These are phyloP conservation scores for Epicoccum sorghinum DNA, from an alignment of 2,329 filamentous ascomycete genomes.

Conservation along the genomic window DNA sequence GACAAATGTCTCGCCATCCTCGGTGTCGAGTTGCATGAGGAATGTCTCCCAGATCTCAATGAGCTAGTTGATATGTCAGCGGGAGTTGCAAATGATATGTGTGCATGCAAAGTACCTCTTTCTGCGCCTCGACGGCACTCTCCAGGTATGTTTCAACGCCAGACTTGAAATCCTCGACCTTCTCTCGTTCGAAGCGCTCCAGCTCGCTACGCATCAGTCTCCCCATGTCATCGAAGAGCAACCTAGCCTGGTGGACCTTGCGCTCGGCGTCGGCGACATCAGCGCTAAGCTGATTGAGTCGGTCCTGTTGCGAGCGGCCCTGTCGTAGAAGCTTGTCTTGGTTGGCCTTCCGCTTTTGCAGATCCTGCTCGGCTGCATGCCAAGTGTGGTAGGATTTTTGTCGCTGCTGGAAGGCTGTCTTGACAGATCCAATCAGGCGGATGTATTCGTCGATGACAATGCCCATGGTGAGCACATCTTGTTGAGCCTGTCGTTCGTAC, in stretches of 20 bases:
- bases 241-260: conserved; percentile 84
- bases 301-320: conserved; percentile 93
- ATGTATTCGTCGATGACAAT: conserved; percentile 99
- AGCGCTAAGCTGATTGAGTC: conserved; percentile 87
- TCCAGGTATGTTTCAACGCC: conserved; percentile 97
- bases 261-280: conserved; percentile 95
- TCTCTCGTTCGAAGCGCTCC: conserved; percentile 93
- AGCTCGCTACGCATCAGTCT: conserved; percentile 88
- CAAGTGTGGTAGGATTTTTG: conserved; percentile 96
- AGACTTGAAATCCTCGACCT: conserved; percentile 98
- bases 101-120: conserved; percentile 72
- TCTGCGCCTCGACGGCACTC: conserved; percentile 96
- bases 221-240: conserved; percentile 98
- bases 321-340: conserved; percentile 96
- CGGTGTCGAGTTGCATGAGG: conserved; percentile 91
- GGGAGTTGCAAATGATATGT: neutral
- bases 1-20: conserved; percentile 68
- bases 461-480: conserved; percentile 93
- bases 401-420: conserved; percentile 87
- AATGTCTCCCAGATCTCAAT: conserved; percentile 98
- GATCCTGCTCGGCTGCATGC: conserved; percentile 87
- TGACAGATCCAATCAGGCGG: conserved; percentile 90
- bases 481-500: conserved; percentile 95
- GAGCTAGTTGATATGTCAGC: conserved; percentile 52
- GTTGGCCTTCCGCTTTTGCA: conserved; percentile 84